Percentiles rank a stretch among this genome's conserved stretches.
Conservation (phyloP, 495 filamentous ascomycete genomes). For the Penicillium silybi region DNA sequence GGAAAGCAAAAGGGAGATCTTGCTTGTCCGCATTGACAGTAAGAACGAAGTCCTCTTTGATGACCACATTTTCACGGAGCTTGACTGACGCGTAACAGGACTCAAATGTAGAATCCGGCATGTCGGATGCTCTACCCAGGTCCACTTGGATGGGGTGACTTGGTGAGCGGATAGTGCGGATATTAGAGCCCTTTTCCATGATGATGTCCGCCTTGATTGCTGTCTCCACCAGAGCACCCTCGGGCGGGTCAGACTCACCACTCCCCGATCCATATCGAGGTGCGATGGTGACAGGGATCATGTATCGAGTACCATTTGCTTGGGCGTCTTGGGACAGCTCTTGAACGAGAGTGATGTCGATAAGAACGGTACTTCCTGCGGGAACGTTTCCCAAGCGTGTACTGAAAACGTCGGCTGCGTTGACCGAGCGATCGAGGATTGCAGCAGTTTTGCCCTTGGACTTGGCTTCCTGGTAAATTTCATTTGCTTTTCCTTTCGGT, state of each 20-base stretch:
- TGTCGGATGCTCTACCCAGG: constrained; percentile 50
- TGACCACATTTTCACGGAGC: constrained; percentile 37
- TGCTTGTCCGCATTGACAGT: constrained; percentile 5
- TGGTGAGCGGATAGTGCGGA: constrained; percentile 57
- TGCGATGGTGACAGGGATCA: constrained; percentile 57
- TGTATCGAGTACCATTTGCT: constrained; percentile 59
- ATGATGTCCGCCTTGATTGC: constrained; percentile 55
- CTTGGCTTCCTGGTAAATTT: constrained; percentile 51
- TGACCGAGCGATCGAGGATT: constrained; percentile 54
- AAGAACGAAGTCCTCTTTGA: constrained; percentile 48
- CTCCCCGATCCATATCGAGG: constrained; percentile 55
- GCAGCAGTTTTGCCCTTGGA: constrained; percentile 55
- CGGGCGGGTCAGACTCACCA: background rate
- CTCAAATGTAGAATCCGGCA: constrained; percentile 36
- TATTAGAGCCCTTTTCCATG: constrained; percentile 50
- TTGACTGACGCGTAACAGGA: constrained; percentile 55
- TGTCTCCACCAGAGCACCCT: constrained; percentile 33
- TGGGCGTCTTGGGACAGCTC: constrained; percentile 45
- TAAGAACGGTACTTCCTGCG: no score
- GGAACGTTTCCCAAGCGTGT: no score
- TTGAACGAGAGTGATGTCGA: no score
- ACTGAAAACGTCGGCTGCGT: no score
- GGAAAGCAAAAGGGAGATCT: constrained; percentile 7
- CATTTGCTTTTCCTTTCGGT: constrained; percentile 54
- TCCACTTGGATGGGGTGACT: constrained; percentile 61